These are phyloP conservation scores for Lepiota venenata DNA, from an alignment of 768 basidiomycete genomes.

Conservation along the genomic window DNA sequence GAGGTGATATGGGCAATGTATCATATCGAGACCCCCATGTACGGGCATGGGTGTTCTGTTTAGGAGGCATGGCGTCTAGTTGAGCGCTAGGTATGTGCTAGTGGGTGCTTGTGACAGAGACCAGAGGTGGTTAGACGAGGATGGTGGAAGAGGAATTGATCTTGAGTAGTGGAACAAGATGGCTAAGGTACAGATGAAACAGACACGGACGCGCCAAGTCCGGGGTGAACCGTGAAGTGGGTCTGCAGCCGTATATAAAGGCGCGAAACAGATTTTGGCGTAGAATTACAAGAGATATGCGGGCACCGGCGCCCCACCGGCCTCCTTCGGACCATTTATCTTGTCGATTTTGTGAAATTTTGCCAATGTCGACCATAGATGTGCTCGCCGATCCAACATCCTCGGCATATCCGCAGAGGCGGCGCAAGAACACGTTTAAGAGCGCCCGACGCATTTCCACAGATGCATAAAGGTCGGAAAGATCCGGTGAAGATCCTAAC, in stretches of 20 bases:
- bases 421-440: slow-evolving; percentile 32
- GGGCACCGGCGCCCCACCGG: neutral
- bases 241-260: neutral
- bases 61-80: slow-evolving; percentile 40
- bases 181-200: neutral
- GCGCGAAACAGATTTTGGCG: neutral
- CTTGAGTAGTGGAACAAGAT: slow-evolving; percentile 5
- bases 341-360: neutral
- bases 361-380: neutral
- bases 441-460: slow-evolving; percentile 33
- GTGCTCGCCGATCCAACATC: slow-evolving; percentile 2
- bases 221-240: slow-evolving; percentile 1
- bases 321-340: neutral
- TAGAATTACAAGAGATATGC: neutral
- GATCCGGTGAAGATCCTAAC: slow-evolving; percentile 24
- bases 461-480: slow-evolving; percentile 15
- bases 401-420: neutral
- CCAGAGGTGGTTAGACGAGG: slow-evolving; percentile 15
- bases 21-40: slow-evolving; percentile 76
- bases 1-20: slow-evolving; percentile 50
- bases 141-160: slow-evolving; percentile 11
- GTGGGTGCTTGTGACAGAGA: slow-evolving; percentile 16
- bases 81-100: slow-evolving; percentile 16
- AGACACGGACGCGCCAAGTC: slow-evolving; percentile 7
- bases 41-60: slow-evolving; percentile 35